Evolutionary conservation across 78 protist species (phyloP).

Genomic region (Dictyostelium discoideum): dicty_2.7 NC_007088.5:4306001-4306500

Average conservation of each 20-base stretch:
- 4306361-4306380: neutral
- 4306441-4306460: neutral
- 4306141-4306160: neutral
- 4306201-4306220: too few relatives aligned
- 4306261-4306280: too few relatives aligned
- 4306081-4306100: neutral
- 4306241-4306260: too few relatives aligned
- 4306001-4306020: conserved; percentile 21
- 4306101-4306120: neutral
- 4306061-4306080: neutral
- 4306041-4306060: conserved; percentile 53
- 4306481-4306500: neutral
- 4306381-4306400: neutral
- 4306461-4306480: neutral
- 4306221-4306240: too few relatives aligned
- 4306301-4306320: too few relatives aligned
- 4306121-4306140: neutral
- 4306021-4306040: conserved; percentile 42
- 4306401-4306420: neutral
- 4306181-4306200: too few relatives aligned
- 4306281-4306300: too few relatives aligned
- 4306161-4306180: too few relatives aligned
- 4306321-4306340: too few relatives aligned
- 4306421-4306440: neutral
- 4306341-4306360: too few relatives aligned